These are phyloP conservation scores for Candida silvicultrix DNA, from an alignment of 805 yeast species.

Conservation along the genomic window DNA sequence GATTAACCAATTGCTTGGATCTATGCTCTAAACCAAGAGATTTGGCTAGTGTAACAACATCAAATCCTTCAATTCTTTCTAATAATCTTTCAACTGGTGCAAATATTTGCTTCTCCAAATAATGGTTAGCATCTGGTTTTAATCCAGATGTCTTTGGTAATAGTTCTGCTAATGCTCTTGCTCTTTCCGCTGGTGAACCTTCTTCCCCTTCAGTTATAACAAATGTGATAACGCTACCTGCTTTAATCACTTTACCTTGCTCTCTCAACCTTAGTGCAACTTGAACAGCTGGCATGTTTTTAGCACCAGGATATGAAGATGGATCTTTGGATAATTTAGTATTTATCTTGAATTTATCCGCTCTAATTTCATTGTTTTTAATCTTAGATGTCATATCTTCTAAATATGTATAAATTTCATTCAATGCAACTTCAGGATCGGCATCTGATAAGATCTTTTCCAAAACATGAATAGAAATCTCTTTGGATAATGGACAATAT, in stretches of 20 bases:
- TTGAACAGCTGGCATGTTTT: conserved; percentile 81
- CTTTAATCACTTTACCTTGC: conserved; percentile 82
- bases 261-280: conserved; percentile 78
- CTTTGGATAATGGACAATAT: conserved; percentile 88
- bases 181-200: conserved; percentile 66
- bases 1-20: conserved; percentile 24
- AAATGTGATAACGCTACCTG: conserved; percentile 86
- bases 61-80: conserved; percentile 82
- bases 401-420: conserved; percentile 65
- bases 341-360: conserved; percentile 69
- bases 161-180: conserved; percentile 75
- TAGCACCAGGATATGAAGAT: conserved; percentile 70
- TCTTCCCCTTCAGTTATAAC: conserved; percentile 60
- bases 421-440: conserved; percentile 73
- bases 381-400: conserved; percentile 54
- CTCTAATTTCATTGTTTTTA: conserved; percentile 52
- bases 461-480: conserved; percentile 71
- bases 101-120: conserved; percentile 81
- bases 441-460: conserved; percentile 62
- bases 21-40: conserved; percentile 73
- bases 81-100: conserved; percentile 87
- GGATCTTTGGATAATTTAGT: conserved; percentile 92
- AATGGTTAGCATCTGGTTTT: conserved; percentile 69
- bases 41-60: conserved; percentile 68
- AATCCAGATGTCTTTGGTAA: conserved; percentile 42